Base-by-base conservation (phyloP, 2,329 filamentous ascomycete species). In the Helminthosporium solani region DNA sequence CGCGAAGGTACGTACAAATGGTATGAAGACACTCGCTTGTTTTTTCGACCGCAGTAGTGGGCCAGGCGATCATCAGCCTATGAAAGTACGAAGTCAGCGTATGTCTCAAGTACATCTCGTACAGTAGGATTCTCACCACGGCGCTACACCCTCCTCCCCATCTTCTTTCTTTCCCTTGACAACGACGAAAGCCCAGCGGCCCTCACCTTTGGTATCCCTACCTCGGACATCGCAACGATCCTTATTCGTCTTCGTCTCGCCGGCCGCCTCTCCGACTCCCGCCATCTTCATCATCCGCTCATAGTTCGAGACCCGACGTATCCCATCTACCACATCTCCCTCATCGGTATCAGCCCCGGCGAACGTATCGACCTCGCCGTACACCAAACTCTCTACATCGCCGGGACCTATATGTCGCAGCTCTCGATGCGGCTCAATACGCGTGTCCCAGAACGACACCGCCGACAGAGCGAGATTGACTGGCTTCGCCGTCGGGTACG, bases 281-380 rank as follows among this genome's bases (percentile, higher is more conserved):
- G 8, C 37, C 25, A 20, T 40, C 20, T 30, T 5, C 3, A 8
- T 25, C 6, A 16, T 21, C 14, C 16, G 3, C 8, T 21, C 34
- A 23, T 25, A 53, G 42, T 19, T 46, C 36, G 15, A 42, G 41
- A 19, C 15, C 44, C 37, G n/a, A n/a, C n/a, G 46, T 53, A 7
- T 50, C 48, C 0, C 42, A 20, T 15, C n/a, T 3, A 3, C 6
- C 15, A 3, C 28, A 5, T 14, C 12, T 7, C 11, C 18, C 2
- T 7, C 20, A 7, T 27, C 19, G n/a, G n/a, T n/a, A 7, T 34
- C 37, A 7, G 33, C 21, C 15, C 33, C 20, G 19, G 4, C 21
- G 38, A 63, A 62, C 2, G 53, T 49, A 30, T 64, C 58, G 28
- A 64, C 57, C 42, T 61, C 58, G 27, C 47, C 49, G 34, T 61